Evolutionary conservation across 305 asterid genomes (phyloP).

Genomic region (Rubia balearica): DNA sequence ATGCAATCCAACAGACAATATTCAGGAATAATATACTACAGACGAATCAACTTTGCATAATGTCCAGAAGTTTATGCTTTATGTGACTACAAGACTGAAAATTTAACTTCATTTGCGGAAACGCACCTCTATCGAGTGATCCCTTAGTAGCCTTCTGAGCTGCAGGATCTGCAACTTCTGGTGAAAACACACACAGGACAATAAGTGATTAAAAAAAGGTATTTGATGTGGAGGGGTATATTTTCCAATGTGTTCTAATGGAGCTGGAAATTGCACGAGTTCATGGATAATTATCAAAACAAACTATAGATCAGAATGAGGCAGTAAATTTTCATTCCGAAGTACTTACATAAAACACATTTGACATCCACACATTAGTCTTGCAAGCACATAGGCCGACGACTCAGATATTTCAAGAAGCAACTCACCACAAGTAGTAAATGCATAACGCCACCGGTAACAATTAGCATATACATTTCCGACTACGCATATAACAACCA

Average conservation of each 20-base stretch:
- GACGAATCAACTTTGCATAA: not conserved
- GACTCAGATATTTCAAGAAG: not conserved
- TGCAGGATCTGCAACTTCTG: slow-evolving; percentile 18
- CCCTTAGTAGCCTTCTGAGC: slow-evolving; percentile 22
- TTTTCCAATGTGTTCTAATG: not conserved
- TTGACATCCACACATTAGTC: not conserved
- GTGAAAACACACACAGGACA: not conserved
- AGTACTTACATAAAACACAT: not conserved
- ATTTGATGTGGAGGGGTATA: not conserved
- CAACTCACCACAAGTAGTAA: not conserved
- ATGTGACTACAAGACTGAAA: not conserved
- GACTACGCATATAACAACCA: not conserved
- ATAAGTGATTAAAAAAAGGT: not conserved
- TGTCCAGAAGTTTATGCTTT: not conserved
- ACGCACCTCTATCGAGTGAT: slow-evolving; percentile 25
- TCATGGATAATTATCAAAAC: not conserved
- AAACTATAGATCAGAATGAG: not conserved
- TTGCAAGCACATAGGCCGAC: not conserved
- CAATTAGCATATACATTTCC: not conserved
- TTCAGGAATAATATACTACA: not conserved
- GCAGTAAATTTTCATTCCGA: not conserved
- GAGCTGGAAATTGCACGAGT: not conserved
- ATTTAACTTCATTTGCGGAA: not conserved
- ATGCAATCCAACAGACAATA: not conserved
- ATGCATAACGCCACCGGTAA: not conserved